A percentile compares a stretch with the other conserved stretches of the same genome.
Conservation (phyloP, 345 rosid species). For the Psidium friedrichsthalianum region DNA sequence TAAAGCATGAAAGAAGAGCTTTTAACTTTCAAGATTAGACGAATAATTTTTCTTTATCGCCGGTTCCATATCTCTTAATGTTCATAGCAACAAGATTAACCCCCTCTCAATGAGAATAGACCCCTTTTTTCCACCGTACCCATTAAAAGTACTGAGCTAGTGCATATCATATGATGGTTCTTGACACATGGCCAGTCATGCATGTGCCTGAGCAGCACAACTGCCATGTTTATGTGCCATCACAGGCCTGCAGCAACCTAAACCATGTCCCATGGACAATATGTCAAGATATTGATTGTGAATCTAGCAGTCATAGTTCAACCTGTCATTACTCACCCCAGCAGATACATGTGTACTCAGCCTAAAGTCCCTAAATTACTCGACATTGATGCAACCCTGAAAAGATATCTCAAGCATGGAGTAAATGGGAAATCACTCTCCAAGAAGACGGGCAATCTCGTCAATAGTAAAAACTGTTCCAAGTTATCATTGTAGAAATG, state of each 20-base stretch:
- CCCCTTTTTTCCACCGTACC: not conserved
- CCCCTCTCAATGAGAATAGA: not conserved
- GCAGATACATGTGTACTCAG: not conserved
- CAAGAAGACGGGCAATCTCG: not conserved
- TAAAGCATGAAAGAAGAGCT: not conserved
- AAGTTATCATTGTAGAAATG: not conserved
- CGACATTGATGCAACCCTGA: not conserved
- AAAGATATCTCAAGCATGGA: not conserved
- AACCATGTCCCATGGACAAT: not conserved
- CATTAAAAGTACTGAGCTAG: not conserved
- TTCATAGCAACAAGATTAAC: not conserved
- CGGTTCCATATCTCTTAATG: not conserved
- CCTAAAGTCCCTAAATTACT: not conserved
- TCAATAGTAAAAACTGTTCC: not conserved
- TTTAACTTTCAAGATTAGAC: not conserved
- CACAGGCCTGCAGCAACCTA: not conserved
- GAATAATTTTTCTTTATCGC: not conserved
- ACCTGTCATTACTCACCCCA: not conserved
- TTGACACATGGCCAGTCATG: not conserved
- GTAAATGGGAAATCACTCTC: not conserved
- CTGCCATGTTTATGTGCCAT: not conserved
- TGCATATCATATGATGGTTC: not conserved
- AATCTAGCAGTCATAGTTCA: not conserved
- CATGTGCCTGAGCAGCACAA: not conserved
- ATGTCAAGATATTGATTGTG: not conserved